phyloP scores from a whole-genome alignment of 2,329 filamentous ascomycete species.

The Chrysosporium keratinophilum region DNA sequence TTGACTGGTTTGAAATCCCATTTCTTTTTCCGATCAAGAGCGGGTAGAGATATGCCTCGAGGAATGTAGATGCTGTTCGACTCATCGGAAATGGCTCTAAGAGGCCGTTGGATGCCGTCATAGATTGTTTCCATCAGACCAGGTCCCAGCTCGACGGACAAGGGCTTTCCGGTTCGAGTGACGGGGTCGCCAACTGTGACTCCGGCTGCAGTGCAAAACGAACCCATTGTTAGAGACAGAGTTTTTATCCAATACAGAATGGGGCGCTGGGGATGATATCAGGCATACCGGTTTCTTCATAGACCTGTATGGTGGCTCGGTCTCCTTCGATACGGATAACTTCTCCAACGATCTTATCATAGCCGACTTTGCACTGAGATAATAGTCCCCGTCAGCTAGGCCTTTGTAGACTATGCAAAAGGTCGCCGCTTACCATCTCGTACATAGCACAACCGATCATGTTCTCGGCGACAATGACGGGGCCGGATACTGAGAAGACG shows the following conservation, averaged over 20 bases:
- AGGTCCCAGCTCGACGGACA: conserved; percentile 93
- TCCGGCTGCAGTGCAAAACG: conserved; percentile 48
- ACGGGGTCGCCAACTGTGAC: conserved; percentile 95
- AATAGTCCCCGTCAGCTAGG: neutral
- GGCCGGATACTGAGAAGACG: conserved; percentile 66
- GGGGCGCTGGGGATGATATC: conserved; percentile 3
- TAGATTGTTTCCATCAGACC: conserved; percentile 98
- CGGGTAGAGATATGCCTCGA: conserved; percentile 77
- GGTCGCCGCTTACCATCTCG: conserved; percentile 65
- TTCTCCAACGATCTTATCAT: conserved; percentile 86
- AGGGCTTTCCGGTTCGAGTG: conserved; percentile 77
- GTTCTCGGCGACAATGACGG: conserved; percentile 92
- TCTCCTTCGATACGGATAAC: conserved; percentile 96
- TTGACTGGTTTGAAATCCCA: conserved; percentile 85
- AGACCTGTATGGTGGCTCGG: conserved; percentile 95
- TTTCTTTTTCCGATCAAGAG: conserved; percentile 81
- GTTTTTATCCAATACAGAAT: conserved; percentile 2
- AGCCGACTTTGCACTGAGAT: conserved; percentile 71
- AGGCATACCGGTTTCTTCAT: conserved; percentile 84
- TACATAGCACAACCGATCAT: conserved; percentile 99
- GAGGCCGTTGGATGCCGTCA: conserved; percentile 94
- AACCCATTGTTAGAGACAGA: neutral
- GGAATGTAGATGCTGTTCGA: conserved; percentile 94
- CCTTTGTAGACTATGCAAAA: neutral
- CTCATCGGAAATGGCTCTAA: conserved; percentile 67